These are phyloP conservation scores for Kwoniella dendrophila DNA, from an alignment of 768 basidiomycete species.

Conservation along the genomic window DNA sequence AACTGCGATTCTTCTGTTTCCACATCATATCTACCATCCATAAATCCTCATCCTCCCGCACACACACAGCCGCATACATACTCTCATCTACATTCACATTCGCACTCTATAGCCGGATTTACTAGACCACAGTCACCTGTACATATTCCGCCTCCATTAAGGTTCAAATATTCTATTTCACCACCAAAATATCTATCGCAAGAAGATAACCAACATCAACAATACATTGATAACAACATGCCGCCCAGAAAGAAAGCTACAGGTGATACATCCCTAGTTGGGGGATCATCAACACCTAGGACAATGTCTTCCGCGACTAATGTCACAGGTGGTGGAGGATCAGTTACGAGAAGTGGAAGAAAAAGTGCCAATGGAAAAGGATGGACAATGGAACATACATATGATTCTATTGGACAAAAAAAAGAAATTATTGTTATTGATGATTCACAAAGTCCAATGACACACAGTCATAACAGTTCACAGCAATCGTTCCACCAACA, in stretches of 20 bases:
- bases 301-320: constrained; percentile 22
- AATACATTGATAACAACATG: constrained; percentile 21
- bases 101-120: not conserved
- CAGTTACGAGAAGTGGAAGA: constrained; percentile 9
- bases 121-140: constrained; percentile 24
- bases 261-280: constrained; percentile 14
- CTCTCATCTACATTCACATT: not conserved
- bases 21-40: not conserved
- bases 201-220: not conserved
- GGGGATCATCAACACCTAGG: constrained; percentile 11
- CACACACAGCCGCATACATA: too few relatives aligned
- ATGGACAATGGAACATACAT: constrained; percentile 51
- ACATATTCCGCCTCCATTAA: constrained; percentile 43
- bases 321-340: constrained; percentile 1
- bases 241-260: constrained; percentile 37
- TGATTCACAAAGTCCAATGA: constrained; percentile 35
- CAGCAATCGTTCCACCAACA: too few relatives aligned
- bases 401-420: constrained; percentile 41
- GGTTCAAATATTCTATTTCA: constrained; percentile 46
- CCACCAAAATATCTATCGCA: constrained; percentile 26
- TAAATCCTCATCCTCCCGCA: not conserved
- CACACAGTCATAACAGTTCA: too few relatives aligned
- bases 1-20: not conserved
- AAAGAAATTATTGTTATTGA: constrained; percentile 52
- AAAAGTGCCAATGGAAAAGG: constrained; percentile 39